Base-by-base conservation (phyloP, 2,329 filamentous ascomycete species). In the Dichotomopilus funicola region DNA sequence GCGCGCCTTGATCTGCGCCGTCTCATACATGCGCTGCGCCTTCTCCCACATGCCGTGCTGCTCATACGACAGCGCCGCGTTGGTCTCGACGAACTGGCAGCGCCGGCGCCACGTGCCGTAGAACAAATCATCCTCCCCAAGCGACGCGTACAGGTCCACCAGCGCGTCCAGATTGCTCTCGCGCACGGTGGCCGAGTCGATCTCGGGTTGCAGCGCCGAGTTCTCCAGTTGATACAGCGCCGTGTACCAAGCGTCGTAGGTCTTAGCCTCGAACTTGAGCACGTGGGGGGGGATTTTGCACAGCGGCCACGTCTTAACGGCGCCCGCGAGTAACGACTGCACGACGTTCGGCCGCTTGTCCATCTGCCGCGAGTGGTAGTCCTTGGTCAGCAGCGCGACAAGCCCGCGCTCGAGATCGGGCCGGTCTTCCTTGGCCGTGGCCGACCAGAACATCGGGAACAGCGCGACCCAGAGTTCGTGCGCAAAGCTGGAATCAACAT, bases 21-120 rank as follows among this genome's bases (percentile, higher is more conserved):
- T 87, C 71, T 99, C 94, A 70, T 97, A 99, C 75, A 96, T 87
- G 66, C 89, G 88, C 73, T 99, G 95, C 1, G 95, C 91, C 72
- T 97, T 97, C 66, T 99, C 94, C 95, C 94, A 99, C 82, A 97
- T 95, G 48, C 94, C 94, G 65, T 95, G 95, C 69, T 99, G 95
- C 73, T 99, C 95, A 64, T 96, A 99, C 0, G 94, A 99, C 6
- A 99, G 77, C 1, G 91, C 94, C 11, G 94, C 90, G 67, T 99
- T 99, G 7, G 91, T 97, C 75, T 99, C 95, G 5, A 99, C 88
- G 67, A 96, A 99, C 62, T 96, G 90, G 69, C 91, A 96, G 46
- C 94, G 86, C 55, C 94, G 85, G 57, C 94, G 85, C 94, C 94
- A 99, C 0, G 91, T 95, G 7, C 94, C 94, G 62, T 99, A 97